These are phyloP conservation scores for Paraleonurus japonicus DNA, from an alignment of 257 asterid species.

Conservation along the genomic window DNA sequence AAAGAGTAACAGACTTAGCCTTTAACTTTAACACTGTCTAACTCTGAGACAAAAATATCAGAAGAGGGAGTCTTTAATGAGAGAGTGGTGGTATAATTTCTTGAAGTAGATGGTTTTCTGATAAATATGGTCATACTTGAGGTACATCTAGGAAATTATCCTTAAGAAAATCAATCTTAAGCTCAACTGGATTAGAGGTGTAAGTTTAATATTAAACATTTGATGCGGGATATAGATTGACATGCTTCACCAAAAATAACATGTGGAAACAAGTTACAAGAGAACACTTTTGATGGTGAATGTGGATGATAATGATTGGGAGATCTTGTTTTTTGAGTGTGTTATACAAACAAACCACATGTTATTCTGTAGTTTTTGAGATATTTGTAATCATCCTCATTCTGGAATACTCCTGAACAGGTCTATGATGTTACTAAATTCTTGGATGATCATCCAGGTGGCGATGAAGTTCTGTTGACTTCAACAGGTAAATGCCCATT, in stretches of 20 bases:
- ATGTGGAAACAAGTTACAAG: not conserved
- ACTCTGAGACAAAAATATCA: not conserved
- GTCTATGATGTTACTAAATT: constrained; percentile 82
- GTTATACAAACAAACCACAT: not conserved
- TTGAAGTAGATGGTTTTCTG: not conserved
- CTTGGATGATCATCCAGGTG: constrained; percentile 96
- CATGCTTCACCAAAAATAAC: not conserved
- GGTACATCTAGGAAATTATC: not conserved
- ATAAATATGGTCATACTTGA: not conserved
- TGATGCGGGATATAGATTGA: not conserved
- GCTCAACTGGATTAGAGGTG: constrained; percentile 1
- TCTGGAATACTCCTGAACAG: constrained; percentile 32
- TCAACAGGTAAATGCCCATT: constrained; percentile 56
- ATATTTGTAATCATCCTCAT: not conserved
- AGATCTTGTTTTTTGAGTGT: not conserved
- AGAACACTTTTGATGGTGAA: not conserved
- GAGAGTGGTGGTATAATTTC: not conserved
- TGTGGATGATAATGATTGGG: not conserved
- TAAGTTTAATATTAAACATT: not conserved
- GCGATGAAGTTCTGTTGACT: constrained; percentile 81
- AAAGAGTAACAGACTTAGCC: not conserved
- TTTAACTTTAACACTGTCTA: not conserved
- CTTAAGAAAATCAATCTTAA: not conserved
- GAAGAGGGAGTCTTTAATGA: not conserved
- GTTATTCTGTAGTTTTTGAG: not conserved